Conservation (phyloP, 257 asterid genomes). For the Prunella vulgaris region DNA sequence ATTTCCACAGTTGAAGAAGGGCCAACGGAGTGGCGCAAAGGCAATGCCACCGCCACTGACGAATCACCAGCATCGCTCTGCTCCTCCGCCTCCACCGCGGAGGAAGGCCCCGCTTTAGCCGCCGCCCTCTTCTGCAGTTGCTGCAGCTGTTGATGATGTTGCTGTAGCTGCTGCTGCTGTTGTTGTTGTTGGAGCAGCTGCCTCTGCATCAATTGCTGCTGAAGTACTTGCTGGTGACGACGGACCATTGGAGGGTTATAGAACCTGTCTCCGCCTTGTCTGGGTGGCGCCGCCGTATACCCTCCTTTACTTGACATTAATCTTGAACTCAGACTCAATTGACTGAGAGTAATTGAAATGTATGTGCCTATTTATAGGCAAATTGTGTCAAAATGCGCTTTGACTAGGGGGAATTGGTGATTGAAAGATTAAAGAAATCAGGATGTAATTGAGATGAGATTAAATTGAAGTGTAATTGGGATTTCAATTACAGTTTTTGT, state of each 20-base stretch:
- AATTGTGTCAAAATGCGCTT: conserved; percentile 13
- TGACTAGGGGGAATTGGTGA: conserved; percentile 15
- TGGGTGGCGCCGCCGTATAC: conserved; percentile 40
- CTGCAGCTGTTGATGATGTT: conserved; percentile 16
- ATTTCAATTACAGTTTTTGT: conserved; percentile 30
- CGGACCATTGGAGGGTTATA: conserved; percentile 54
- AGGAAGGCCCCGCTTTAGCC: conserved; percentile 30
- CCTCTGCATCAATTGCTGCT: conserved; percentile 30
- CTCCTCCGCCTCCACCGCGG: conserved; percentile 27
- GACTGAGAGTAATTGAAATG: conserved; percentile 15
- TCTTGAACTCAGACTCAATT: conserved; percentile 3
- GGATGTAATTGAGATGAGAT: conserved; percentile 26
- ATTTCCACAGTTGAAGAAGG: conserved; percentile 24
- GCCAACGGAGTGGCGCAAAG: conserved; percentile 33
- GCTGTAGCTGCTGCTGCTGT: conserved; percentile 13
- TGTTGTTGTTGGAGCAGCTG: conserved; percentile 23
- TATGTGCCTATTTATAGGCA: conserved; percentile 19
- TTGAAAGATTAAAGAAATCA: conserved; percentile 21
- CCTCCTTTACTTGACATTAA: conserved; percentile 68
- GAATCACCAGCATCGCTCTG: conserved; percentile 34
- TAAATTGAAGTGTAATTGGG: conserved; percentile 32
- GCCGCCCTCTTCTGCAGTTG: conserved; percentile 28
- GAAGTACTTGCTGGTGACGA: conserved; percentile 42
- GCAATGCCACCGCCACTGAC: conserved; percentile 34
- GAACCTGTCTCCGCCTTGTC: conserved; percentile 53